Evolutionary conservation across 2,329 filamentous ascomycete species (phyloP).

Genomic region (Catunica adiposa): DNA sequence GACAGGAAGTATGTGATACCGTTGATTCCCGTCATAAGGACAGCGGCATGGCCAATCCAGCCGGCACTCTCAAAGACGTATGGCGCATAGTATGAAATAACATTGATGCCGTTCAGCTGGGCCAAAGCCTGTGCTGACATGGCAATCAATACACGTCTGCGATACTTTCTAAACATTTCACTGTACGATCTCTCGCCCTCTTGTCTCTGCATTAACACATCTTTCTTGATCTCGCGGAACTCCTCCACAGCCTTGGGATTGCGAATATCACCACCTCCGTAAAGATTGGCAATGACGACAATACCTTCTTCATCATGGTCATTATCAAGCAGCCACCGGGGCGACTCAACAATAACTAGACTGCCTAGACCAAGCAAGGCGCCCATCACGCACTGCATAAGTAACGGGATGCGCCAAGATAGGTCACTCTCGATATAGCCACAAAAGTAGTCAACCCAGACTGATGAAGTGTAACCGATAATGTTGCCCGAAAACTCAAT

Average conservation of each 20-base stretch:
- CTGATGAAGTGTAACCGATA: constrained; percentile 83
- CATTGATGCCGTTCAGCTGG: constrained; percentile 96
- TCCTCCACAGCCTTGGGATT: constrained; percentile 84
- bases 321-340: constrained; percentile 93
- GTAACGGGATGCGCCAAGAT: constrained; percentile 78
- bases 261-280: constrained; percentile 89
- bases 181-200: constrained; percentile 82
- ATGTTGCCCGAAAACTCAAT: constrained; percentile 98
- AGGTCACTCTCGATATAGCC: constrained; percentile 71
- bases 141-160: constrained; percentile 86
- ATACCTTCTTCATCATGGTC: constrained; percentile 98
- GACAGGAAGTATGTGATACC: constrained; percentile 76
- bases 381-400: constrained; percentile 93
- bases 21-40: constrained; percentile 96
- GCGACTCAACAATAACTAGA: constrained; percentile 88
- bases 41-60: constrained; percentile 79
- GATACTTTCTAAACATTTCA: constrained; percentile 92
- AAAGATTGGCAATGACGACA: constrained; percentile 92
- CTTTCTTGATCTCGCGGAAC: constrained; percentile 98
- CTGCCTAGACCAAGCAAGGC: constrained; percentile 69
- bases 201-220: constrained; percentile 79
- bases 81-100: constrained; percentile 97
- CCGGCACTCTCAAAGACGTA: constrained; percentile 92
- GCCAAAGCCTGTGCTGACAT: constrained; percentile 96
- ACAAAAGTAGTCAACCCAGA: constrained; percentile 98